phyloP scores from a whole-genome alignment of 306 rosid genomes.

The Quercus robur region DNA sequence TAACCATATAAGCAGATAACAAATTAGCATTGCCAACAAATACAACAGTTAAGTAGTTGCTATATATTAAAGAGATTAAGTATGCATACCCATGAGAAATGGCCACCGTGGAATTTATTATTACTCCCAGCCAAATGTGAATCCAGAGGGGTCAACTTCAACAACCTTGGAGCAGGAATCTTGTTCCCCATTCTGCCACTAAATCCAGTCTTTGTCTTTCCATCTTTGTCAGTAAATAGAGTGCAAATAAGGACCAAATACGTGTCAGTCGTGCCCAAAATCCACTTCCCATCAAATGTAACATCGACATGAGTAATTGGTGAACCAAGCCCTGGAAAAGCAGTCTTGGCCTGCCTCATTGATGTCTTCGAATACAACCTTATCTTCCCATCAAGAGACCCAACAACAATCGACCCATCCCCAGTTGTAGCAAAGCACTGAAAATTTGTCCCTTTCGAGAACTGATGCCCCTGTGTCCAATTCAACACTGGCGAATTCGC shows the following conservation, averaged over 20 bases:
- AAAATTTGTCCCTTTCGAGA: slow-evolving; percentile 80
- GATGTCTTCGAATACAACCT: slow-evolving; percentile 81
- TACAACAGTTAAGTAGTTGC: background rate
- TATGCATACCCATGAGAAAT: slow-evolving; percentile 85
- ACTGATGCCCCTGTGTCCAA: slow-evolving; percentile 91
- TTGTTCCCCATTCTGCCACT: slow-evolving; percentile 83
- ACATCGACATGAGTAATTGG: slow-evolving; percentile 85
- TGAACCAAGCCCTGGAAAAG: slow-evolving; percentile 84
- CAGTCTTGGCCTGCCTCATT: slow-evolving; percentile 92
- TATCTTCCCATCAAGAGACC: slow-evolving; percentile 85
- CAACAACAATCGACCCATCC: slow-evolving; percentile 89
- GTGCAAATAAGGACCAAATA: slow-evolving; percentile 86
- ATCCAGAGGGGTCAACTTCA: slow-evolving; percentile 87
- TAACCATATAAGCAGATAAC: background rate
- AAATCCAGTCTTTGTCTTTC: slow-evolving; percentile 82
- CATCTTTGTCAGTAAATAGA: slow-evolving; percentile 83
- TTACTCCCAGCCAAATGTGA: slow-evolving; percentile 81
- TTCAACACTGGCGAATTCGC: slow-evolving; percentile 58
- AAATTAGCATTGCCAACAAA: background rate
- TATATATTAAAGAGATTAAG: background rate
- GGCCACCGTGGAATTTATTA: slow-evolving; percentile 87
- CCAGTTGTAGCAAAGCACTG: slow-evolving; percentile 87
- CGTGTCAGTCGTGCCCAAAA: slow-evolving; percentile 75
- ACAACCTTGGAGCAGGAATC: slow-evolving; percentile 81
- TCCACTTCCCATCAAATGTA: slow-evolving; percentile 89